phyloP scores from a whole-genome alignment of 257 asterid species.

The Prunella vulgaris region DNA sequence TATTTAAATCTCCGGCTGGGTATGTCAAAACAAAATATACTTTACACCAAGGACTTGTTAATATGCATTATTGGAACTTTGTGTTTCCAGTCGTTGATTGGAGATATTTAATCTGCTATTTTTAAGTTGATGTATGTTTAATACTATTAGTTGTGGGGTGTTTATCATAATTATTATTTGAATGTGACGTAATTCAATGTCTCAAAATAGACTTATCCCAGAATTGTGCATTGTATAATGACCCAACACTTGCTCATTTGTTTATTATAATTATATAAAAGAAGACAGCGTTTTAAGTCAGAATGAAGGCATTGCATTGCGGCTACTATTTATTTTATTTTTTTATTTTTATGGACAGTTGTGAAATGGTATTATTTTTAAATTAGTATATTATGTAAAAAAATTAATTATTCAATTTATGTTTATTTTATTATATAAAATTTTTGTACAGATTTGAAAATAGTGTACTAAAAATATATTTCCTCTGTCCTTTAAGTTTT shows the following conservation, averaged over 20 bases:
- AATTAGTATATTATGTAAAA: too few relatives aligned
- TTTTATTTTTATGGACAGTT: too few relatives aligned
- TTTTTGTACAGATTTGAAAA: too few relatives aligned
- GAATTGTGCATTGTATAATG: background rate
- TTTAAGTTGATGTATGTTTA: background rate
- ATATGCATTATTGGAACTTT: background rate
- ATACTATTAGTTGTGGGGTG: background rate
- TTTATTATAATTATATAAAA: background rate
- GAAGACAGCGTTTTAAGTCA: background rate
- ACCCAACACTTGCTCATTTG: background rate
- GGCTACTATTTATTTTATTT: too few relatives aligned
- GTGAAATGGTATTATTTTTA: too few relatives aligned
- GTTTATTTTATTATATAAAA: too few relatives aligned
- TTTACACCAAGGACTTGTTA: background rate
- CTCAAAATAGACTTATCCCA: background rate
- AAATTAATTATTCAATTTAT: too few relatives aligned
- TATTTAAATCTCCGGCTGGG: background rate
- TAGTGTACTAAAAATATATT: too few relatives aligned
- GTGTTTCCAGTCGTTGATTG: background rate
- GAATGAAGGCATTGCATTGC: conserved; percentile 9
- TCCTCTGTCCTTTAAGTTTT: too few relatives aligned
- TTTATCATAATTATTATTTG: background rate
- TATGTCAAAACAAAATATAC: background rate
- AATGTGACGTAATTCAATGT: background rate
- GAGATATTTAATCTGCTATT: too few relatives aligned